A percentile compares a stretch with the other conserved stretches of the same genome.
Evolutionary conservation across 2,329 filamentous ascomycete species (phyloP).

Genomic region (Alternaria ventricosa): DNA sequence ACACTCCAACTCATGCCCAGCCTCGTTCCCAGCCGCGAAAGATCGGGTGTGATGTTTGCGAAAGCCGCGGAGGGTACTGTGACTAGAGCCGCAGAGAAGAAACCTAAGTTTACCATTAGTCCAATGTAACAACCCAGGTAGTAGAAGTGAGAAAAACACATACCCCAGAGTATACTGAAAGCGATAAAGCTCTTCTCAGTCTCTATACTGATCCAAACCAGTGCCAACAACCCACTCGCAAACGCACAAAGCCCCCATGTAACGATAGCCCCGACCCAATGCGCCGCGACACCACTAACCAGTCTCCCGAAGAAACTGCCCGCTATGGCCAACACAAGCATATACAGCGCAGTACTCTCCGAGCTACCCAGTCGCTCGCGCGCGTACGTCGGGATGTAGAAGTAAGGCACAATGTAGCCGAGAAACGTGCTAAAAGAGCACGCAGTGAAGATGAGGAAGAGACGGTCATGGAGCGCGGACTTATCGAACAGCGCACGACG

Average conservation of each 20-base stretch:
- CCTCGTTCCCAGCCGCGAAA: slow-evolving; percentile 43
- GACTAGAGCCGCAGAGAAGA: slow-evolving; percentile 47
- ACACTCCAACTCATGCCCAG: slow-evolving; percentile 49
- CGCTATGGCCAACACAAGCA: slow-evolving; percentile 41
- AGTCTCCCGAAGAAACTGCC: slow-evolving; percentile 47
- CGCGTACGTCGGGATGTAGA: slow-evolving; percentile 47
- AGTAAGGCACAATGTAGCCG: slow-evolving; percentile 48
- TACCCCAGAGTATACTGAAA: slow-evolving; percentile 48
- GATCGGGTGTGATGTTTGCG: slow-evolving; percentile 46
- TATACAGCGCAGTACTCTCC: slow-evolving; percentile 40
- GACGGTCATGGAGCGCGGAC: slow-evolving; percentile 39
- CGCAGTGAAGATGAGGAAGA: slow-evolving; percentile 46
- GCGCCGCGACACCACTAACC: slow-evolving; percentile 37
- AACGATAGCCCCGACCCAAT: slow-evolving; percentile 41
- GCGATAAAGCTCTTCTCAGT: slow-evolving; percentile 37
- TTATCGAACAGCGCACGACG: slow-evolving; percentile 43
- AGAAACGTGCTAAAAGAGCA: slow-evolving; percentile 45
- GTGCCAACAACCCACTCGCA: slow-evolving; percentile 33
- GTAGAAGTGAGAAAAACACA: neutral
- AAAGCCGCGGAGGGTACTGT: slow-evolving; percentile 47
- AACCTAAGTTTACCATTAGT: slow-evolving; percentile 27
- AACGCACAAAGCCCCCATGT: slow-evolving; percentile 44
- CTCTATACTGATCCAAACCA: slow-evolving; percentile 44
- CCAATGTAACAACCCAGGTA: too few species aligned
- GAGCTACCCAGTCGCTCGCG: slow-evolving; percentile 37